Evolutionary conservation across 1,284 basidiomycete species (phyloP).

Genomic region (Heimioporus retisporus): DNA sequence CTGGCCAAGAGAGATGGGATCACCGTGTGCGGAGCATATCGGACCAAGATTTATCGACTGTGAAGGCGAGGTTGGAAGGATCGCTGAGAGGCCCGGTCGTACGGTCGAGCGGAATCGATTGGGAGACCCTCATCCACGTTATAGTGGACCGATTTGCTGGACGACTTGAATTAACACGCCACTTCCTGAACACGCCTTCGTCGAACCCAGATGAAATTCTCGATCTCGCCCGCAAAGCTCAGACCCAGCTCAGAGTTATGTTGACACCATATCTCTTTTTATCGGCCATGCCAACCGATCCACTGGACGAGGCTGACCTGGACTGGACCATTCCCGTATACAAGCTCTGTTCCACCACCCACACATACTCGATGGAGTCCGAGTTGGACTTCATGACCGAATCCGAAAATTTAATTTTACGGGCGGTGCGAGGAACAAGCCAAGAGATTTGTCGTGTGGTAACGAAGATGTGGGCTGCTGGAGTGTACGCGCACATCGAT

Average conservation of each 20-base stretch:
- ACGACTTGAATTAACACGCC: slow-evolving; percentile 50
- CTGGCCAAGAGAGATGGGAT: no score
- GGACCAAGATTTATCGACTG: slow-evolving; percentile 26
- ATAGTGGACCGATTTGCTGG: slow-evolving; percentile 54
- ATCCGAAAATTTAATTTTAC: slow-evolving; percentile 29
- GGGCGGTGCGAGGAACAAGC: slow-evolving; percentile 43
- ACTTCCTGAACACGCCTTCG: slow-evolving; percentile 43
- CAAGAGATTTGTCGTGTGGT: slow-evolving; percentile 57
- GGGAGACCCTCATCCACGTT: slow-evolving; percentile 50
- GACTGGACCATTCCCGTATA: slow-evolving; percentile 40
- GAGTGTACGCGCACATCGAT: slow-evolving; percentile 30
- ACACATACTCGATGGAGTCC: slow-evolving; percentile 43
- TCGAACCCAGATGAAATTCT: slow-evolving; percentile 4
- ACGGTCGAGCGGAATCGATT: slow-evolving; percentile 54
- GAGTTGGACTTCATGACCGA: no score
- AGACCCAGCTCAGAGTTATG: no score
- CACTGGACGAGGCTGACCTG: not conserved
- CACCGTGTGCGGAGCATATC: no score
- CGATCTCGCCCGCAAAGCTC: no score
- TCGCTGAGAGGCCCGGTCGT: slow-evolving; percentile 25
- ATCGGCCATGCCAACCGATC: slow-evolving; percentile 5
- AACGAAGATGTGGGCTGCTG: no score
- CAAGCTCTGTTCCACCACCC: slow-evolving; percentile 44
- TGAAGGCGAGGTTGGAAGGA: slow-evolving; percentile 30
- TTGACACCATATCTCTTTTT: slow-evolving; percentile 13